Evolutionary conservation across 2,329 filamentous ascomycete species (phyloP), one percentile per base, ranked within the genome.

Genomic region (Phyllosticta citribraziliensis): DNA sequence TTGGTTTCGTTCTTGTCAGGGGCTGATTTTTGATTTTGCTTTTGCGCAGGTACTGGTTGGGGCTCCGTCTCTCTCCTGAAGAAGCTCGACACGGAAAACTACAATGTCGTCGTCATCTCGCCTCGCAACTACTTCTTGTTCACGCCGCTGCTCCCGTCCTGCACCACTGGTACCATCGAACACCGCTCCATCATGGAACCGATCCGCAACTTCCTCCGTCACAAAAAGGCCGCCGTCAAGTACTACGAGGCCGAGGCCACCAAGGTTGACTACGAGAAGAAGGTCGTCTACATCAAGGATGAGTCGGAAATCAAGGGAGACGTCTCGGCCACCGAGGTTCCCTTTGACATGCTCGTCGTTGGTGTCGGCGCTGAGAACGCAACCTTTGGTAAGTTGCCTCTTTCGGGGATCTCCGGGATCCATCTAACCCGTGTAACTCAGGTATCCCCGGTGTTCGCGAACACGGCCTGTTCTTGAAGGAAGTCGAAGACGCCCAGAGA

Each of bases 131-230:
- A 96, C 84, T 99, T 99, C 86, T 88, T 99, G 68, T 99, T 99
- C 83, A 99, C 94, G 30, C 94, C 94, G 63, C 86, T 99, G 63
- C 85, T 99, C 64, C 94, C 94, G 66, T 97, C 93, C 73, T 99
- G 94, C 79, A 97, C 94, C 58, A 97, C 93, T 67, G 94, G 94
- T 70, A 88, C 91, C 69, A 94, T 99, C 76, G 94, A 99, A 82
- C 94, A 97, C 81, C 91, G 94, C 74, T 97, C 92, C 72, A 99
- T 99, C 78, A 99, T 99, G 94, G 94, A 99, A 80, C 94, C 94
- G 62, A 88, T 99, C 70, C 91, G 94, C 73, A 91, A 94, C 74
- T 96, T 99, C 75, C 84, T 96, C 68, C 89, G 92, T 72, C 89
- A 94, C 80, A 97, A 97, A 84, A 91, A 90, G 79, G 88, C 90